Base-by-base conservation (phyloP, 1,284 basidiomycete genomes). In the Microbotryomycetes sp. region DNA sequence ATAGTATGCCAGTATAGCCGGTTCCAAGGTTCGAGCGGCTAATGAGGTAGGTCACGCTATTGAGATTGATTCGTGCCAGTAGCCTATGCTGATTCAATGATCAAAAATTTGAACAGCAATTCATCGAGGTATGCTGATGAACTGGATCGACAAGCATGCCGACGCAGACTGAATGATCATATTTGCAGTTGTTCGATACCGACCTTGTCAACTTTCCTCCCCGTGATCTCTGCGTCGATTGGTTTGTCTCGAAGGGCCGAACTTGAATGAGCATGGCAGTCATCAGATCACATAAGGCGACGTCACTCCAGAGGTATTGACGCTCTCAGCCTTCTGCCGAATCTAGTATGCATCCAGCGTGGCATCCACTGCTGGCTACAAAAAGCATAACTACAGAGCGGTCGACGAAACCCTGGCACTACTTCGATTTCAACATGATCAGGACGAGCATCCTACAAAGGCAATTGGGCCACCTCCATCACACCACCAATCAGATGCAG, bases 401-500 rank as follows among this genome's bases (percentile, higher is more conserved):
- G n/a, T n/a, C n/a, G n/a, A n/a, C n/a, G n/a, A n/a, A n/a, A n/a
- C n/a, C n/a, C n/a, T n/a, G n/a, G n/a, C n/a, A n/a, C n/a, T n/a
- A n/a, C n/a, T n/a, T n/a, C n/a, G n/a, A n/a, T n/a, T n/a, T n/a
- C n/a, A n/a, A n/a, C n/a, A n/a, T n/a, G n/a, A n/a, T n/a, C n/a
- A n/a, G n/a, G n/a, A n/a, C n/a, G n/a, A n/a, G n/a, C n/a, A n/a
- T n/a, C n/a, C n/a, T n/a, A n/a, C n/a, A n/a, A n/a, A n/a, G 60
- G 60, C n/a, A 97, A 75, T 25, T 83, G 85, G 7, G 90, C 88
- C 4, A 90, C 90, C 72, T 94, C 92, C 72, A 98, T 89, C 9
- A 94, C 80, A 2, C 96, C 96, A 25, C 96, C 96, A 6, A 98
- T 87, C 16, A 99, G 82, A 77, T 96, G 93, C 69, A 99, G 76